Base-by-base conservation (phyloP, 192 early-diverging fungal species). In the Podila horticola region DNA sequence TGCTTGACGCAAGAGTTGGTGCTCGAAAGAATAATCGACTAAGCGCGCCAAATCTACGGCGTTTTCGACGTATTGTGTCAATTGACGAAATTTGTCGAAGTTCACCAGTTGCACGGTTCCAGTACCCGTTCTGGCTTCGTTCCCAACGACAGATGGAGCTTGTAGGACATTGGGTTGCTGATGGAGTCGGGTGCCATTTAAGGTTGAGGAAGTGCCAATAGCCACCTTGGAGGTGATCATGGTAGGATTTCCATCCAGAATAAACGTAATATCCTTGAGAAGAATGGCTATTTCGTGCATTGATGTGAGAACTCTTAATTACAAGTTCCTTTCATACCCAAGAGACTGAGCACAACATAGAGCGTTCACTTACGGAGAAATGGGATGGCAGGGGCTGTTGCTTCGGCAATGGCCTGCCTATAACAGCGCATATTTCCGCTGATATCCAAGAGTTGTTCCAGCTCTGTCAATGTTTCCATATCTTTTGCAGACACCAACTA, bases 201-300 rank as follows among this genome's bases (percentile, higher is more conserved):
- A 13, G 28, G 8, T 7, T 11, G 64, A 3, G 8, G 62, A 36
- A 4, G 65, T 28, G 31, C n/a, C 28, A 17, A 24, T 31, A 29
- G 50, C 45, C 31, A 57, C 26, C 30, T 55, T 74, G n/a, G 69
- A 69, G 3, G 74, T 31, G 13, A 83, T 60, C 61, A 67, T 75
- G 1, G 87, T 88, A 20, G 85, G 83, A 41, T 91, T 93, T n/a
- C 93, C 93, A 61, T 94, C 92, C 62, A 93, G 75, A 48, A 92
- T 83, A 71, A 94, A 92, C 17, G 89, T 92, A 29, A 92, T 82
- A 66, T 94, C 93, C 66, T 94, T 94, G 58, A 94, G 84, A 7
- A 92, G 79, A 10, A 92, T 74, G 0, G 92, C 79, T 84, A 73
- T 68, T 45, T 1, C 24, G 17, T 51, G 49, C 19, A 33, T 22